Percentiles rank a stretch among this genome's conserved stretches.
Conservation (phyloP, 106 monocot species). For the Allium cepa region DNA sequence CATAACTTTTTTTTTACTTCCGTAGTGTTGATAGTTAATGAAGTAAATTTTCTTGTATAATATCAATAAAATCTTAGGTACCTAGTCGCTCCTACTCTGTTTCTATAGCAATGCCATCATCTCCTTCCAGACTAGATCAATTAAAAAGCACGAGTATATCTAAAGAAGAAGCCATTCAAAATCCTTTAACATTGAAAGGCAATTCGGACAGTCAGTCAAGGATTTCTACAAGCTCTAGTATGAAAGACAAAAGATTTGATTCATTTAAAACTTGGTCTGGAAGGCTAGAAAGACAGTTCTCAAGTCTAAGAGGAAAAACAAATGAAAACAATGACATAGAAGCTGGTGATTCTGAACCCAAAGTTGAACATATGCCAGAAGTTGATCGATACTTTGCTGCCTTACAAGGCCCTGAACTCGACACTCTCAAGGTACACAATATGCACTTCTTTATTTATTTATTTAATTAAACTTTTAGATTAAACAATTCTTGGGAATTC, state of each 20-base stretch:
- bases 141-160: neutral
- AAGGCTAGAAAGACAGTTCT: constrained; percentile 44
- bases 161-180: neutral
- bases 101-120: neutral
- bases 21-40: neutral
- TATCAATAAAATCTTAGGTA: neutral
- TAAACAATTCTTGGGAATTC: neutral
- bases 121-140: neutral
- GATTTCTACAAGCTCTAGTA: neutral
- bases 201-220: neutral
- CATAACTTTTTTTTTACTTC: neutral
- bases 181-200: neutral
- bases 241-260: constrained; percentile 41
- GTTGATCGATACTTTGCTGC: constrained; percentile 77
- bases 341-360: neutral
- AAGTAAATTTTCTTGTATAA: neutral
- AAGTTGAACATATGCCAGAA: constrained; percentile 20
- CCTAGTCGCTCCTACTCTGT: neutral
- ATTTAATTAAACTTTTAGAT: neutral
- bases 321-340: constrained; percentile 1
- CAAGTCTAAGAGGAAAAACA: constrained; percentile 25
- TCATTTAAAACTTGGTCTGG: constrained; percentile 74
- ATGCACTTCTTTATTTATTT: neutral
- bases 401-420: constrained; percentile 70
- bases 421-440: constrained; percentile 42